These are phyloP conservation scores for Vigna unguiculata DNA, from an alignment of 306 rosid species.

Conservation along the genomic window DNA sequence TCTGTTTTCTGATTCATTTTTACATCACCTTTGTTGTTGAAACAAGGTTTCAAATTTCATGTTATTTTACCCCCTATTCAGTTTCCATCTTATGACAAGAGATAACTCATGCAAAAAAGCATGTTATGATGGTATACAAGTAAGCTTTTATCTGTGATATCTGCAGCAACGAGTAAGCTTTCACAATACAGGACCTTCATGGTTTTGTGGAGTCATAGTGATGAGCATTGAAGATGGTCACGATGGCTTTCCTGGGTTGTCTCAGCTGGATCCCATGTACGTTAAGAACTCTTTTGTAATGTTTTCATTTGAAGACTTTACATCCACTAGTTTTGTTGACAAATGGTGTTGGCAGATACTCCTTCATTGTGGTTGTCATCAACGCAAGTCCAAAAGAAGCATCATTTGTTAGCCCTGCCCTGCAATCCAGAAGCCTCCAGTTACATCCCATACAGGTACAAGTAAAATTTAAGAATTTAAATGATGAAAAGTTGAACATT, in stretches of 20 bases:
- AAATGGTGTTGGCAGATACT: constrained; percentile 64
- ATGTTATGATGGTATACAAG: neutral
- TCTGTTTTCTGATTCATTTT: constrained; percentile 28
- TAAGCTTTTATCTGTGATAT: constrained; percentile 14
- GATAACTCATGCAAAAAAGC: neutral
- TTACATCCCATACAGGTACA: constrained; percentile 89
- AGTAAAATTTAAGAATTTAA: constrained; percentile 8
- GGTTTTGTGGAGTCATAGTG: constrained; percentile 71
- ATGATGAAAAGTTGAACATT: constrained; percentile 2
- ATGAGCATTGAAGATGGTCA: constrained; percentile 97
- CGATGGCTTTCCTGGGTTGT: constrained; percentile 71
- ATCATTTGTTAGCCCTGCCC: constrained; percentile 61
- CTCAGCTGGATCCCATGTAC: constrained; percentile 90
- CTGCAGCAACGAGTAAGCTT: constrained; percentile 74
- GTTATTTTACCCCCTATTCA: neutral
- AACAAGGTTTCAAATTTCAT: neutral
- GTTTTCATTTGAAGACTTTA: constrained; percentile 30
- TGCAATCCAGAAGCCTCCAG: constrained; percentile 65
- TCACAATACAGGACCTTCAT: constrained; percentile 78
- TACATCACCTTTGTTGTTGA: neutral
- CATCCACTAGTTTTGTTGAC: constrained; percentile 31
- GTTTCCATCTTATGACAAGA: neutral
- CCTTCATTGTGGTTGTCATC: constrained; percentile 72
- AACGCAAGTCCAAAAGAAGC: constrained; percentile 81
- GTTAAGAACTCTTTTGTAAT: constrained; percentile 43